Conservation (phyloP, 306 rosid genomes). For the Quercus cerris region DNA sequence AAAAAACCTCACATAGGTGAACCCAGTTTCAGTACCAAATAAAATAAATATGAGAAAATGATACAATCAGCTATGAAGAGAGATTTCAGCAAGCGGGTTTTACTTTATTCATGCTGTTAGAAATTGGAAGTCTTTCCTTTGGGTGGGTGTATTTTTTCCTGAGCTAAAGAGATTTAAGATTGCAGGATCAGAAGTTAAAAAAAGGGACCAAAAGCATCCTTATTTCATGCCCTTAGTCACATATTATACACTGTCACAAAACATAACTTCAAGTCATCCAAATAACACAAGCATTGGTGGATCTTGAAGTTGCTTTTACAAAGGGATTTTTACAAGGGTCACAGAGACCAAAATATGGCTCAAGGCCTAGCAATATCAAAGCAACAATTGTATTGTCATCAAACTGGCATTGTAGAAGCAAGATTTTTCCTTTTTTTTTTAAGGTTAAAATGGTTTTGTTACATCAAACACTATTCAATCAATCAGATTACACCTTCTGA, state of each 20-base stretch:
- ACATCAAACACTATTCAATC: constrained; percentile 16
- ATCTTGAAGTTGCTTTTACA: too few species aligned
- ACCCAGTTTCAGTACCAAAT: too few species aligned
- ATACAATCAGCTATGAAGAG: too few species aligned
- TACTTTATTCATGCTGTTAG: too few species aligned
- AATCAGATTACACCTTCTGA: constrained; percentile 23
- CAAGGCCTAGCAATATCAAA: background rate
- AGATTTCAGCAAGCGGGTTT: too few species aligned
- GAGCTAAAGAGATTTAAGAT: background rate
- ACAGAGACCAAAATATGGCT: background rate
- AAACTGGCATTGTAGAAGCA: constrained; percentile 7
- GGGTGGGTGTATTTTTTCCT: too few species aligned
- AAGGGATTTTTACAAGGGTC: too few species aligned
- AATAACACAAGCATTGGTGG: background rate
- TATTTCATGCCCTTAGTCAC: background rate
- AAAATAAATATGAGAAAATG: too few species aligned
- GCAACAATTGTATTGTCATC: background rate
- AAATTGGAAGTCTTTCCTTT: too few species aligned
- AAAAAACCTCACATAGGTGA: too few species aligned
- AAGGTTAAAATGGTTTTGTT: constrained; percentile 16
- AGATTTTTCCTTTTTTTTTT: background rate
- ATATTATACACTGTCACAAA: background rate
- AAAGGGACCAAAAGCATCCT: background rate
- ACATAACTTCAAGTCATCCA: background rate
- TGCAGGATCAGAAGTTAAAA: background rate